Conservation (phyloP, 139 green algal genomes). For the Closterium sp. region DNA sequence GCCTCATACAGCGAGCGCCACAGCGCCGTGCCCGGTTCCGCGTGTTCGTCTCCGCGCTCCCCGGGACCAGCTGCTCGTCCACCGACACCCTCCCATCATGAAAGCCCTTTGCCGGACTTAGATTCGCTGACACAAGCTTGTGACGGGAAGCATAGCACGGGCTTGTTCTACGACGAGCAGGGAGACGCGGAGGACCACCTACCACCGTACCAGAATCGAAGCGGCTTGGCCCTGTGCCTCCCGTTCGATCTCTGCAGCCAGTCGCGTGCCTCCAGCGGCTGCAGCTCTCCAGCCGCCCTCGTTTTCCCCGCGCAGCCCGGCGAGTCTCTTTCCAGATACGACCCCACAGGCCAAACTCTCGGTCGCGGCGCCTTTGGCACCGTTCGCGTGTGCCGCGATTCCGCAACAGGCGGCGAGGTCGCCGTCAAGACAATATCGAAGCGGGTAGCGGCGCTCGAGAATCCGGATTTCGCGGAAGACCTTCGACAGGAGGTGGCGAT, state of each 20-base stretch:
- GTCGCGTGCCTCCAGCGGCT: background rate
- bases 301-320: background rate
- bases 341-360: background rate
- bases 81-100: background rate
- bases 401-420: background rate
- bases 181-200: background rate
- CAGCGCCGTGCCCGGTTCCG: background rate
- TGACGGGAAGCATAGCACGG: background rate
- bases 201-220: background rate
- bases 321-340: background rate
- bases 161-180: background rate
- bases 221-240: background rate
- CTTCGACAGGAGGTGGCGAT: background rate
- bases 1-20: background rate
- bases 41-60: background rate
- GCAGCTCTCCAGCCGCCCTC: background rate
- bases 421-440: background rate
- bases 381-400: background rate
- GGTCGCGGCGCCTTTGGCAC: background rate
- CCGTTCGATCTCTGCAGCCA: background rate
- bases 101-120: background rate
- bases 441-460: background rate
- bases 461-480: background rate
- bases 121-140: background rate
- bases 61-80: background rate